These are phyloP conservation scores for Penicillium chermesinum DNA, from an alignment of 495 filamentous ascomycete genomes.

Conservation along the genomic window DNA sequence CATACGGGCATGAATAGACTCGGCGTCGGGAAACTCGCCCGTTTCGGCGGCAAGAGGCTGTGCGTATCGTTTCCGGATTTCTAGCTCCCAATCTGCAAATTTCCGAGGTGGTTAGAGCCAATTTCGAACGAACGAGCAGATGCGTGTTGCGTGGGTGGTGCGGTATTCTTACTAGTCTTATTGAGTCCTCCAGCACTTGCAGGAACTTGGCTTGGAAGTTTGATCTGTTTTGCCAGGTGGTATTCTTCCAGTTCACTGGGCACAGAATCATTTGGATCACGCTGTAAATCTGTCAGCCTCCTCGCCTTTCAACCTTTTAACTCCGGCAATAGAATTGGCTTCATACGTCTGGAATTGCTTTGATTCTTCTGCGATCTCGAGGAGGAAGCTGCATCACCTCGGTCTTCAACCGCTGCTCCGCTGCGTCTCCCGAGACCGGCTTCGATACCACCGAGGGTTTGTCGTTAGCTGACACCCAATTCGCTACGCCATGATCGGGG, in stretches of 20 bases:
- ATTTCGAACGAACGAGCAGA: background rate
- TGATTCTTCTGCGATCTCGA: constrained; percentile 80
- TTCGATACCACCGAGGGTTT: constrained; percentile 80
- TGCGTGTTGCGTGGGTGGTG: constrained; percentile 2
- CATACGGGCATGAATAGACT: constrained; percentile 79
- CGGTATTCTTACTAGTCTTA: constrained; percentile 69
- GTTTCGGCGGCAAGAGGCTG: constrained; percentile 84
- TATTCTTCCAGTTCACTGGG: constrained; percentile 65
- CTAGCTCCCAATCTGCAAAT: constrained; percentile 71
- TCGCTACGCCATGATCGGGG: constrained; percentile 86
- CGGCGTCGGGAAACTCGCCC: constrained; percentile 82
- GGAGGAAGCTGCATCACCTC: constrained; percentile 91
- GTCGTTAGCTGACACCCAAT: constrained; percentile 93
- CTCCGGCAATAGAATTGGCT: background rate
- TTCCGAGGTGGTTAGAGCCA: constrained; percentile 18
- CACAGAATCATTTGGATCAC: constrained; percentile 59
- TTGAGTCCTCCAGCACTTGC: constrained; percentile 77
- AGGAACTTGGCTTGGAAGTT: constrained; percentile 66
- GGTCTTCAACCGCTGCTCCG: constrained; percentile 82
- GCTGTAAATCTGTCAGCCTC: constrained; percentile 35
- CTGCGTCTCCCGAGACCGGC: constrained; percentile 79
- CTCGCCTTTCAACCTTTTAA: background rate
- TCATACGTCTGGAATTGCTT: constrained; percentile 62
- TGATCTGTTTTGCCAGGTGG: constrained; percentile 60
- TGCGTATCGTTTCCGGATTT: constrained; percentile 87